These are phyloP conservation scores for Tuber indicum DNA, from an alignment of 495 filamentous ascomycete genomes.

Conservation along the genomic window DNA sequence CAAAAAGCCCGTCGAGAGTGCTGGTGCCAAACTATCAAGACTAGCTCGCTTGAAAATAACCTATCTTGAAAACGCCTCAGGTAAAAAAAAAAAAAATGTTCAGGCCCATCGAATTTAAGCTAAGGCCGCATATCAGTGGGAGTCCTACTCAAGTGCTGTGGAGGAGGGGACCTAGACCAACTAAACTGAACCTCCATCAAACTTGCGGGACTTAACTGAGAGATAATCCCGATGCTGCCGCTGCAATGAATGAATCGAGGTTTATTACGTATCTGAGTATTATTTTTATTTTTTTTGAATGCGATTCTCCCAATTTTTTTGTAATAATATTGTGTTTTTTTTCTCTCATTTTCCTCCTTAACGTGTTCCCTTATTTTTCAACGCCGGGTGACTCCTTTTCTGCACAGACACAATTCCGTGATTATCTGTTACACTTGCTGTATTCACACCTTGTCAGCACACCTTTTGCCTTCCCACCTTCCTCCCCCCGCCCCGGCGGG, in stretches of 20 bases:
- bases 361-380: not conserved
- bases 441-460: not conserved
- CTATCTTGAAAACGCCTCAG: constrained; percentile 5
- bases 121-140: not conserved
- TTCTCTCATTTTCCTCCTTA: not conserved
- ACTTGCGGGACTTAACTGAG: not conserved
- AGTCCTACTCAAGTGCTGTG: not conserved
- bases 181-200: not conserved
- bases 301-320: not conserved
- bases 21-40: not conserved
- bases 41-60: not conserved
- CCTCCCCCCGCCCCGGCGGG: not conserved
- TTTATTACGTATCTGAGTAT: not conserved
- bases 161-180: not conserved
- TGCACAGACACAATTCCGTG: not conserved
- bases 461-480: not conserved
- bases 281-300: not conserved
- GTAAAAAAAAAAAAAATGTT: not conserved
- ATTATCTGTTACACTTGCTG: not conserved
- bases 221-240: not conserved
- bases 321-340: not conserved
- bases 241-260: not conserved
- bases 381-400: not conserved
- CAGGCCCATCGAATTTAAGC: constrained; percentile 1
- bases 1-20: not conserved